phyloP scores from a whole-genome alignment of 2,329 filamentous ascomycete genomes.

The Reticulascus tulasneorum region DNA sequence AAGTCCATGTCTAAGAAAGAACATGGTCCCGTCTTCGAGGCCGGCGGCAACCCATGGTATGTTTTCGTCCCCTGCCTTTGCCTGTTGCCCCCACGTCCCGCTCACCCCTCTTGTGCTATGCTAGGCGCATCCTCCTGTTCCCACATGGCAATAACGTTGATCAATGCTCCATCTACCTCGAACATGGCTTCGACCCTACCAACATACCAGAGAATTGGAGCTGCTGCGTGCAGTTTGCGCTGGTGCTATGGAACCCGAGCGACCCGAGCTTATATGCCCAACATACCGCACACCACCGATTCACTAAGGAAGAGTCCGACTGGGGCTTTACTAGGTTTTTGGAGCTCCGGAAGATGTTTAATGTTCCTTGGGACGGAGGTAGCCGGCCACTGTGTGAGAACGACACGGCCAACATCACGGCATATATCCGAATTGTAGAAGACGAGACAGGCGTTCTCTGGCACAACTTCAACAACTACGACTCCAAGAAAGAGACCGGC shows the following conservation, averaged over 20 bases:
- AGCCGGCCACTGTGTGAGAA: conserved; percentile 71
- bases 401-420: conserved; percentile 74
- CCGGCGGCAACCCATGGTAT: conserved; percentile 82
- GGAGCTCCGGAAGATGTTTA: conserved; percentile 82
- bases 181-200: conserved; percentile 79
- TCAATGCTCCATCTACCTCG: conserved; percentile 90
- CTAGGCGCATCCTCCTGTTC: conserved; percentile 89
- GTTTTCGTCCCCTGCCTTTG: conserved; percentile 24
- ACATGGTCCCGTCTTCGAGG: conserved; percentile 83
- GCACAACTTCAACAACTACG: conserved; percentile 92
- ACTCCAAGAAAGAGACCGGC: conserved; percentile 98
- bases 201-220: conserved; percentile 85
- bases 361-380: conserved; percentile 67
- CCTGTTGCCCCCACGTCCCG: neutral
- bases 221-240: conserved; percentile 90
- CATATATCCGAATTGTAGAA: conserved; percentile 76
- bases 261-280: conserved; percentile 83
- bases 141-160: conserved; percentile 94
- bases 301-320: conserved; percentile 92
- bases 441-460: conserved; percentile 86
- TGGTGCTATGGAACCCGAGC: conserved; percentile 91
- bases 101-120: conserved; percentile 11
- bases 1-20: conserved; percentile 70
- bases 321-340: conserved; percentile 99
- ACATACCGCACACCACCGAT: conserved; percentile 86